These are phyloP conservation scores for Trichoderma guizhouense DNA, from an alignment of 2,329 filamentous ascomycete species.

Conservation along the genomic window DNA sequence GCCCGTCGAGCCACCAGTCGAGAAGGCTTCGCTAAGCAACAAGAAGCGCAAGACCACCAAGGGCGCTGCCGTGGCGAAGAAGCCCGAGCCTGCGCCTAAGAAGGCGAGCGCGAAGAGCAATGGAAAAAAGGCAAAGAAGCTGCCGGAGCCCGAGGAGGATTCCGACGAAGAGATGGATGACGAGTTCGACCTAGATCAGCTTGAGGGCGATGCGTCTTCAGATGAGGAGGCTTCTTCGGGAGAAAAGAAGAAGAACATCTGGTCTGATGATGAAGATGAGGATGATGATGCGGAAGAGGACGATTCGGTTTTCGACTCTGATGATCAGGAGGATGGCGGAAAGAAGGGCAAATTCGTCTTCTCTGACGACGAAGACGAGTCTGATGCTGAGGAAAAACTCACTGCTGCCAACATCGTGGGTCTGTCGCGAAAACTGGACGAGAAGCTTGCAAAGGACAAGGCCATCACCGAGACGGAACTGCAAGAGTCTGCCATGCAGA, in stretches of 20 bases:
- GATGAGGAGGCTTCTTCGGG: slow-evolving; percentile 10
- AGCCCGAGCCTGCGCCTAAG: slow-evolving; percentile 31
- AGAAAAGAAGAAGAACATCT: slow-evolving; percentile 14
- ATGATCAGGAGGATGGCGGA: slow-evolving; percentile 50
- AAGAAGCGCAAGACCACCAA: slow-evolving; percentile 54
- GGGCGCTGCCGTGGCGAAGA: slow-evolving; percentile 28
- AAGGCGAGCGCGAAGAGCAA: slow-evolving; percentile 23
- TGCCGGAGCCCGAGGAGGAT: slow-evolving; percentile 38
- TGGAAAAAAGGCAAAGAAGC: slow-evolving; percentile 25
- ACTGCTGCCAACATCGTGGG: slow-evolving; percentile 96
- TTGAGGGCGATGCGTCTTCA: slow-evolving; percentile 40
- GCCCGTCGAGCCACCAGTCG: slow-evolving; percentile 56
- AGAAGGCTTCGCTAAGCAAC: slow-evolving; percentile 50
- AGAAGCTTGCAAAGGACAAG: slow-evolving; percentile 70
- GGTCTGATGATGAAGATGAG: slow-evolving; percentile 34
- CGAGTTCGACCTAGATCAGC: slow-evolving; percentile 45
- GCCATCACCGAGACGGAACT: slow-evolving; percentile 83
- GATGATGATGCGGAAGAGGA: slow-evolving; percentile 45
- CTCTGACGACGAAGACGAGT: slow-evolving; percentile 90
- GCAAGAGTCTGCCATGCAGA: slow-evolving; percentile 81
- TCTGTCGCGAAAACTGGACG: slow-evolving; percentile 79
- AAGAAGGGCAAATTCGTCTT: slow-evolving; percentile 66
- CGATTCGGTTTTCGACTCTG: slow-evolving; percentile 68
- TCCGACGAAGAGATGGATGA: slow-evolving; percentile 41
- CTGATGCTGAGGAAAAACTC: slow-evolving; percentile 82